These are phyloP conservation scores for Pyricularia grisea DNA, from an alignment of 2,329 filamentous ascomycete species.

Conservation along the genomic window DNA sequence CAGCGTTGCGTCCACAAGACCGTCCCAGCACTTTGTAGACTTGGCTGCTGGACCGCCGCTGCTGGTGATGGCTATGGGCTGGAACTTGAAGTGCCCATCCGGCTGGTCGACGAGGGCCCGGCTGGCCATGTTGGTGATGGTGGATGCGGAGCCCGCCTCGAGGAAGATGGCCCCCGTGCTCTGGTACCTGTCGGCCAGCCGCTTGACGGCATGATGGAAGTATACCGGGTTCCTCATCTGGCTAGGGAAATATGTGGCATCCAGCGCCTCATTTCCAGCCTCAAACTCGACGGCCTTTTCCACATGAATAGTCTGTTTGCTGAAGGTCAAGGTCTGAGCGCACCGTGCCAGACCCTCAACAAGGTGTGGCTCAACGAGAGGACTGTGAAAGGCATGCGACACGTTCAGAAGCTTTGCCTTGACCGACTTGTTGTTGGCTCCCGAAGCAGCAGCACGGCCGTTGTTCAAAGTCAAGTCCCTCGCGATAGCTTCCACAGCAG, in stretches of 20 bases:
- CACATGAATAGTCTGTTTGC: constrained; percentile 20
- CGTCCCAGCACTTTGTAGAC: constrained; percentile 3
- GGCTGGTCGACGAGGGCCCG: constrained; percentile 12
- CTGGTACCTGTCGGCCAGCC: constrained; percentile 21
- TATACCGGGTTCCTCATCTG: constrained; percentile 35
- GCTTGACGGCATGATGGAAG: constrained; percentile 29
- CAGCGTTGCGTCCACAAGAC: constrained; percentile 15
- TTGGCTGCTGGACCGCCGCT: neutral
- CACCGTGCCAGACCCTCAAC: constrained; percentile 15
- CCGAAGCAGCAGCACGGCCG: neutral
- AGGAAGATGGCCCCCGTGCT: constrained; percentile 20
- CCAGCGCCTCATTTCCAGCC: neutral
- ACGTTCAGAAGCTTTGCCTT: constrained; percentile 29
- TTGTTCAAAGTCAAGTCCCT: neutral
- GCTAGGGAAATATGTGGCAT: constrained; percentile 14
- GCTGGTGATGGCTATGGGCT: constrained; percentile 15
- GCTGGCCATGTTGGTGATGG: constrained; percentile 22
- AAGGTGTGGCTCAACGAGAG: constrained; percentile 22
- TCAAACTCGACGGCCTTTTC: constrained; percentile 15
- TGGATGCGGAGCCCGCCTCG: constrained; percentile 31
- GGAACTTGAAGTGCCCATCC: constrained; percentile 11
- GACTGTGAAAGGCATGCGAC: constrained; percentile 37
- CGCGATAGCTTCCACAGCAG: constrained; percentile 20
- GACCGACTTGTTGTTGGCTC: constrained; percentile 7
- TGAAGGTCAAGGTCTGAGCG: constrained; percentile 20